Conservation (phyloP, 176 grass and related monocot species). For the Secale cereale region DNA sequence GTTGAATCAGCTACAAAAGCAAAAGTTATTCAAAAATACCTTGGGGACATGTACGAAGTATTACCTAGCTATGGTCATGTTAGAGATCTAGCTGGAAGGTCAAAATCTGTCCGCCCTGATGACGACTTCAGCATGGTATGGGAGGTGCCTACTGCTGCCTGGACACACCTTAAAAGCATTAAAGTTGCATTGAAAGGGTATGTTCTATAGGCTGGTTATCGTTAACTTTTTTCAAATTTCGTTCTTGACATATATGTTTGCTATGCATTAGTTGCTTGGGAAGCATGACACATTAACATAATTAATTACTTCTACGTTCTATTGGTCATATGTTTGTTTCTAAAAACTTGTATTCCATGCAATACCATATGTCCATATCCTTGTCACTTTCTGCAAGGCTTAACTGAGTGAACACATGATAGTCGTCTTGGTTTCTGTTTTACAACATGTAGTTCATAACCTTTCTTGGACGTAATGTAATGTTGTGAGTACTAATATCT, state of each 20-base stretch:
- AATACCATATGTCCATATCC: not conserved
- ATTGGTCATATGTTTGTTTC: not conserved
- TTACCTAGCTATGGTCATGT: constrained; percentile 96
- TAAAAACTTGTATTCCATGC: not conserved
- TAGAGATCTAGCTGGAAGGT: constrained; percentile 91
- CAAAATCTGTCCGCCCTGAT: constrained; percentile 91
- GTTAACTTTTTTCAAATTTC: not conserved
- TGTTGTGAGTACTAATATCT: not conserved
- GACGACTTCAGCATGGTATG: constrained; percentile 98
- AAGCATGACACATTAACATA: not conserved
- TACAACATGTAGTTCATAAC: not conserved
- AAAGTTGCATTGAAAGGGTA: constrained; percentile 80
- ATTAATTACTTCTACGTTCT: not conserved
- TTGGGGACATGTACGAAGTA: constrained; percentile 84
- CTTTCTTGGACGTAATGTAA: not conserved
- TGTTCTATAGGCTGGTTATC: constrained; percentile 1
- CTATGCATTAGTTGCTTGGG: not conserved
- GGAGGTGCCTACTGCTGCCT: constrained; percentile 94
- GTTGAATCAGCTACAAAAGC: constrained; percentile 92
- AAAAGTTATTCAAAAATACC: constrained; percentile 97
- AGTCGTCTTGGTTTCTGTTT: not conserved
- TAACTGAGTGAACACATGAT: not conserved
- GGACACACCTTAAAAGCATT: constrained; percentile 97
- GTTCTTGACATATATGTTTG: not conserved
- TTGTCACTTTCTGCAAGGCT: not conserved